Percentiles rank a stretch among this genome's conserved stretches.
Conservation (phyloP, 2,329 filamentous ascomycete species). For the Aspergillus brasiliensis region DNA sequence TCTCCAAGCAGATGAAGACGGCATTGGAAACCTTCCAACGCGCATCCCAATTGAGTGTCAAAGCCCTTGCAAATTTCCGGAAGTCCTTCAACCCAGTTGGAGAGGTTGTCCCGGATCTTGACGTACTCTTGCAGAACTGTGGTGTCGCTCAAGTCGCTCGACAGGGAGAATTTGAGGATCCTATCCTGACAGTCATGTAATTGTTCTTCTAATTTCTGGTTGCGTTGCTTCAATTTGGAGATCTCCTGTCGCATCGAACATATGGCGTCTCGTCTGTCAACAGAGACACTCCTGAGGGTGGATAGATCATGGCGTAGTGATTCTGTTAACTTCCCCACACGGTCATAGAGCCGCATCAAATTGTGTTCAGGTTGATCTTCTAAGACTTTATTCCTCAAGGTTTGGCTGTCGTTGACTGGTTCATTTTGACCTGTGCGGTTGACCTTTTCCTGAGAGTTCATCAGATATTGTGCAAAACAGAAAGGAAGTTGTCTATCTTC, state of each 20-base stretch:
- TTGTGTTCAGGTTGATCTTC: too few species aligned
- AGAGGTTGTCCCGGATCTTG: background rate
- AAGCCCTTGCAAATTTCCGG: background rate
- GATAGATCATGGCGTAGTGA: background rate
- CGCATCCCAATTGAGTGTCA: background rate
- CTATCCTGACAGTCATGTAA: background rate
- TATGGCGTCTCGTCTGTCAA: background rate
- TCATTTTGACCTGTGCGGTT: background rate
- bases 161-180: background rate
- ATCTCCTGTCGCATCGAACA: background rate
- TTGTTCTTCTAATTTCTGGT: background rate
- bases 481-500: background rate
- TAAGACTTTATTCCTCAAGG: background rate
- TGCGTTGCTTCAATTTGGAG: background rate
- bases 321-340: background rate
- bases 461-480: background rate
- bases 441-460: background rate
- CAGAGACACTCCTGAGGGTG: background rate
- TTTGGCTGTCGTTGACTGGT: background rate
- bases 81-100: conserved; percentile 4
- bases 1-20: background rate
- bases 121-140: background rate
- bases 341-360: too few species aligned
- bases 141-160: background rate
- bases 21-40: background rate